Percentiles rank a stretch among this genome's conserved stretches.
phyloP scores from a whole-genome alignment of 176 grass and related monocot genomes.

The Otatea glauca region DNA sequence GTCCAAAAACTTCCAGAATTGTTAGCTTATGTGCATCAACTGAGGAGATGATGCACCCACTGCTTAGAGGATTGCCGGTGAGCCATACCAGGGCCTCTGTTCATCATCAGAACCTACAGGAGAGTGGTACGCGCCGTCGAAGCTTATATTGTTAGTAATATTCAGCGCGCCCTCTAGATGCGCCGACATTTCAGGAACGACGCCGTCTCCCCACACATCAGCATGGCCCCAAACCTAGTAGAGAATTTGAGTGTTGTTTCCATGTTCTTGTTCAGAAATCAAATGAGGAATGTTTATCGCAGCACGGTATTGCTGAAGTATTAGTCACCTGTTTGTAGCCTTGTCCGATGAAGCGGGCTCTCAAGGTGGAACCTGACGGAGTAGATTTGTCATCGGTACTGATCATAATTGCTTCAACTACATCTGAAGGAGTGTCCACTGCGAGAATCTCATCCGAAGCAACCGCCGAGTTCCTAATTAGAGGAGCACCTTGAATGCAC shows the following conservation, averaged over 20 bases:
- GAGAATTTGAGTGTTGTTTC: background rate
- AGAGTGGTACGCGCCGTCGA: constrained; percentile 89
- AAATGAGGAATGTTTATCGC: background rate
- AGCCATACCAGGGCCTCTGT: constrained; percentile 84
- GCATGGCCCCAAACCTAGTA: constrained; percentile 75
- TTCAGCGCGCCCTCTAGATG: constrained; percentile 90
- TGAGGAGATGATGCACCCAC: constrained; percentile 84
- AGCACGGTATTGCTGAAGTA: background rate
- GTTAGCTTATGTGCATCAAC: constrained; percentile 20
- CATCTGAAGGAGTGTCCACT: constrained; percentile 38
- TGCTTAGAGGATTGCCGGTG: constrained; percentile 71
- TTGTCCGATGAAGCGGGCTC: constrained; percentile 80
- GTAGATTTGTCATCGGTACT: constrained; percentile 20
- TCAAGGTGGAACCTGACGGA: constrained; percentile 31
- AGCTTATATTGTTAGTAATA: constrained; percentile 50
- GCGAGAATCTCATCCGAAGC: constrained; percentile 48
- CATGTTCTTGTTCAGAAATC: background rate
- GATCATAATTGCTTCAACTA: constrained; percentile 44
- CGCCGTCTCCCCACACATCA: constrained; percentile 87
- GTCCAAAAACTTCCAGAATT: background rate
- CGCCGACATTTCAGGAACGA: constrained; percentile 85
- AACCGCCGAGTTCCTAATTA: constrained; percentile 47
- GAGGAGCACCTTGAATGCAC: constrained; percentile 74
- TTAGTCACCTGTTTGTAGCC: constrained; percentile 87
- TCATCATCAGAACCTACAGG: constrained; percentile 82